Base-by-base conservation (phyloP, 352 stramenopile genomes). In the Elongisporangium prolatum region DNA sequence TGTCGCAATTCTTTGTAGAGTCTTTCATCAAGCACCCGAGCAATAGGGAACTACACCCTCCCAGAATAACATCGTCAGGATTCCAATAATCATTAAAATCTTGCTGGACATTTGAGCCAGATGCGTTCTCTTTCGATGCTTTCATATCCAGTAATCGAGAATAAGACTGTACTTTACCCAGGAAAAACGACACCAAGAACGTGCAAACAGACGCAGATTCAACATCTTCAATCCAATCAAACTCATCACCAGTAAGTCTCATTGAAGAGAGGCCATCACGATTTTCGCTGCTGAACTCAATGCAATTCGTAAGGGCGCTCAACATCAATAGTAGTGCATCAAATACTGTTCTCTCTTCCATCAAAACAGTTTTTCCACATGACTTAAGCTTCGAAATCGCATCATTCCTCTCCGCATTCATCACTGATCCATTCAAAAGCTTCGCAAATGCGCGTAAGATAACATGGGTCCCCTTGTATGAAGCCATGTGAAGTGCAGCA, bases 1-100 rank as follows among this genome's bases (percentile, higher is more conserved):
- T 47, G 18, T 54, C 40, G 25, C 65, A 67, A 52, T 86, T 85
- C 10, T 25, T 52, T 0, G 57, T 49, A 2, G 77, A 87, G 10
- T 68, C 57, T 25, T 78, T 78, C 75, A 92, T 89, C 57, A 94
- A 50, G 56, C 79, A 92, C 17, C 84, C 84, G 0, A 94, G 68
- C 38, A 94, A 47, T 17, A 94, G 60, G 3, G 82, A 88, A 1
- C 59, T 69, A 24, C 78, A 91, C 0, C 84, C 84, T 50, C 80
- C 73, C 10, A 94, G 72, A 55, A 94, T 77, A 18, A 92, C 74
- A 49, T 92, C 82, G 57, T 94, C 82, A 5, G 84, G 80, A 14
- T 76, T 68, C 80, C 76, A 90, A 13, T 75, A 57, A 16, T 73
- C 67, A 28, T 52, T 53, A 48, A 70, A 38, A 48, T 65, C 50